Evolutionary conservation across 768 basidiomycete species (phyloP).

Genomic region (Tulasnella sp.): DNA sequence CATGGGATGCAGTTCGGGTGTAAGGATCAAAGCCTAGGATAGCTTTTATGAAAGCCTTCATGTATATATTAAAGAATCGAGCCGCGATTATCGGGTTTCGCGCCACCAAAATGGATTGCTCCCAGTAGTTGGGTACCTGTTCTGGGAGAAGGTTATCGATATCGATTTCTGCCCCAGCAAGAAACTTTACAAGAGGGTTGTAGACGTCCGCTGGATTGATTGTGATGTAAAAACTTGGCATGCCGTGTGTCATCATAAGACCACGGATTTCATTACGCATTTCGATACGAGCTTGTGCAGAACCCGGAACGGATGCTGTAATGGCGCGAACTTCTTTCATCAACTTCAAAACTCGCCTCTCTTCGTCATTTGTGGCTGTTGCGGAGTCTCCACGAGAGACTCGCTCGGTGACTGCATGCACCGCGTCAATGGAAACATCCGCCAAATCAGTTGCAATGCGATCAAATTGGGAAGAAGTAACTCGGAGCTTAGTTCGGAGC

Average conservation of each 20-base stretch:
- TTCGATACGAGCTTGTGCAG: slow-evolving; percentile 20
- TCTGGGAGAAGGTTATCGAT: slow-evolving; percentile 21
- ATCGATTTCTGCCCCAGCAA: slow-evolving; percentile 35
- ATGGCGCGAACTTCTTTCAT: slow-evolving; percentile 37
- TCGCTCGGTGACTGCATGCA: slow-evolving; percentile 35
- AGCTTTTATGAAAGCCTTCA: not conserved
- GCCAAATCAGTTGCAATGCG: slow-evolving; percentile 27
- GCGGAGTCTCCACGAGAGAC: not conserved
- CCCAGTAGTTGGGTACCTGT: slow-evolving; percentile 14
- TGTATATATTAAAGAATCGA: not conserved
- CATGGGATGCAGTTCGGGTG: not conserved
- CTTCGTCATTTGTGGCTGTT: not conserved
- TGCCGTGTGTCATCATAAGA: slow-evolving; percentile 31
- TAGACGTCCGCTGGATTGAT: slow-evolving; percentile 38
- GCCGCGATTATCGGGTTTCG: not conserved
- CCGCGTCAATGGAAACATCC: slow-evolving; percentile 23
- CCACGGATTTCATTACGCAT: slow-evolving; percentile 38
- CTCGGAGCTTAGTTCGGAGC: slow-evolving; percentile 32
- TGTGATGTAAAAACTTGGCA: slow-evolving; percentile 38
- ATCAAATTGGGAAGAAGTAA: slow-evolving; percentile 23
- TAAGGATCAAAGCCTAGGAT: not conserved
- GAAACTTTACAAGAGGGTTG: slow-evolving; percentile 35
- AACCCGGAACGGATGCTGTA: slow-evolving; percentile 36
- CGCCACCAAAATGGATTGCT: not conserved
- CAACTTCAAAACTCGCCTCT: slow-evolving; percentile 33